Percentiles rank a stretch among this genome's conserved stretches.
Evolutionary conservation across 192 early-diverging fungal genomes (phyloP).

Genomic region (Rhizophagus prolifer): DNA sequence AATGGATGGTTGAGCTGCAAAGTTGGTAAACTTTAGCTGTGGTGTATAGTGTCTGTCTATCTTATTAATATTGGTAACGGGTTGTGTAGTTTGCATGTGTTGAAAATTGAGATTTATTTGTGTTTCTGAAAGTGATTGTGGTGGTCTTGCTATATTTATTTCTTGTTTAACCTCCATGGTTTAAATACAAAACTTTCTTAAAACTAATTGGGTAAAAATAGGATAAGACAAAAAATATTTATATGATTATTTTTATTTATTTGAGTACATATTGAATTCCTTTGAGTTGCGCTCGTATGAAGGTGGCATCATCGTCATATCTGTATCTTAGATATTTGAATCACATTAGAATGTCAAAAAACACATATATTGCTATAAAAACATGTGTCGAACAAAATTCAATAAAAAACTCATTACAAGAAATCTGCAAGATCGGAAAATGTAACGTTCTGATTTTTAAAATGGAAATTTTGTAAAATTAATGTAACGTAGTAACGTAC

Average conservation of each 20-base stretch:
- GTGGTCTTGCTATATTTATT: neutral
- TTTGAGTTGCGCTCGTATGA: neutral
- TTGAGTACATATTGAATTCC: too few relatives aligned
- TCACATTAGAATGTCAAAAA: neutral
- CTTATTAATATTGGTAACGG: neutral
- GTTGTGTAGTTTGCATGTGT: neutral
- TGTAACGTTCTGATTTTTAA: neutral
- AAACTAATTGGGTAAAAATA: neutral
- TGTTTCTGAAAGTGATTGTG: neutral
- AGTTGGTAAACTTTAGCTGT: slow-evolving; percentile 53
- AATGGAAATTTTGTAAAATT: too few relatives aligned
- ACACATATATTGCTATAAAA: neutral
- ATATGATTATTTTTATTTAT: neutral
- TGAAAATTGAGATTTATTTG: neutral
- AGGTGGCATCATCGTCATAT: neutral
- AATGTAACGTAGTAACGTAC: too few relatives aligned
- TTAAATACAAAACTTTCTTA: neutral
- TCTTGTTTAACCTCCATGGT: neutral
- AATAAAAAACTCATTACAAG: neutral
- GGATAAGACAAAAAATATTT: neutral
- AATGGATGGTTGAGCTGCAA: slow-evolving; percentile 47
- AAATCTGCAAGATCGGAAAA: neutral
- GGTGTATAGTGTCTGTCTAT: slow-evolving; percentile 33
- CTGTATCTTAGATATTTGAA: neutral
- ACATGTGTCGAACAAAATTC: neutral